These are phyloP conservation scores for Termitomyces sp. DNA, from an alignment of 768 basidiomycete species.

Conservation along the genomic window DNA sequence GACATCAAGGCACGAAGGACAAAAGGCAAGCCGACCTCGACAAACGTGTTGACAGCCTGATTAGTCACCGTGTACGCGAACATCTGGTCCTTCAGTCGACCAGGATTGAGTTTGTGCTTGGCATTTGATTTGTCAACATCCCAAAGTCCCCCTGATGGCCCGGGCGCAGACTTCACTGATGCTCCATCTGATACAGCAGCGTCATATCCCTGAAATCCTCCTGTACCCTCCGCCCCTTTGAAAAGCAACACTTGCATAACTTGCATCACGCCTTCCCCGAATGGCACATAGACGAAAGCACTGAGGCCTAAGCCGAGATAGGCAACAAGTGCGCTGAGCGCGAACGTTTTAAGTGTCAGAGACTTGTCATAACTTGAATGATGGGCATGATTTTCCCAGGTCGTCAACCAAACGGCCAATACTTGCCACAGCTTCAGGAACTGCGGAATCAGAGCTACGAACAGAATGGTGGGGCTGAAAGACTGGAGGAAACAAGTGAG, in stretches of 20 bases:
- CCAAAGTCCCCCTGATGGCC: slow-evolving; percentile 33
- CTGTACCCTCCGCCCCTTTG: slow-evolving; percentile 15
- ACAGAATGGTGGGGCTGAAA: slow-evolving; percentile 79
- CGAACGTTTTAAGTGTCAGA: slow-evolving; percentile 87
- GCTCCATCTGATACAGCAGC: slow-evolving; percentile 19
- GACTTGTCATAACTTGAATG: slow-evolving; percentile 72
- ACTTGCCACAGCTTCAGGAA: slow-evolving; percentile 69
- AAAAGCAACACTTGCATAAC: slow-evolving; percentile 41
- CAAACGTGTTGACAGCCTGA: slow-evolving; percentile 73
- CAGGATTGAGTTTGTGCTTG: slow-evolving; percentile 56
- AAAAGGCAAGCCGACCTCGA: slow-evolving; percentile 80
- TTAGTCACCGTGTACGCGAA: slow-evolving; percentile 91
- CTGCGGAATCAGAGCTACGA: slow-evolving; percentile 74
- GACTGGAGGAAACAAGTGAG: slow-evolving; percentile 36
- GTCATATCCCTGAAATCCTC: slow-evolving; percentile 18
- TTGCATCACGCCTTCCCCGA: slow-evolving; percentile 80
- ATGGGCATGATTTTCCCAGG: slow-evolving; percentile 91
- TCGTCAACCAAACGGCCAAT: slow-evolving; percentile 63
- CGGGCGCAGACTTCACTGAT: slow-evolving; percentile 10
- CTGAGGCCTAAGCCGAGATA: slow-evolving; percentile 89
- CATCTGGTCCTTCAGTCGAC: slow-evolving; percentile 82
- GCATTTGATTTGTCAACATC: slow-evolving; percentile 45
- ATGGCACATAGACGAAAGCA: slow-evolving; percentile 95
- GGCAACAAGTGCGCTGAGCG: slow-evolving; percentile 82
- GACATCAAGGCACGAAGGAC: slow-evolving; percentile 54